Percentiles rank a stretch among this genome's conserved stretches.
These are phyloP conservation scores for Tribonema minus DNA, from an alignment of 108 stramenopile genomes.

Conservation along the genomic window DNA sequence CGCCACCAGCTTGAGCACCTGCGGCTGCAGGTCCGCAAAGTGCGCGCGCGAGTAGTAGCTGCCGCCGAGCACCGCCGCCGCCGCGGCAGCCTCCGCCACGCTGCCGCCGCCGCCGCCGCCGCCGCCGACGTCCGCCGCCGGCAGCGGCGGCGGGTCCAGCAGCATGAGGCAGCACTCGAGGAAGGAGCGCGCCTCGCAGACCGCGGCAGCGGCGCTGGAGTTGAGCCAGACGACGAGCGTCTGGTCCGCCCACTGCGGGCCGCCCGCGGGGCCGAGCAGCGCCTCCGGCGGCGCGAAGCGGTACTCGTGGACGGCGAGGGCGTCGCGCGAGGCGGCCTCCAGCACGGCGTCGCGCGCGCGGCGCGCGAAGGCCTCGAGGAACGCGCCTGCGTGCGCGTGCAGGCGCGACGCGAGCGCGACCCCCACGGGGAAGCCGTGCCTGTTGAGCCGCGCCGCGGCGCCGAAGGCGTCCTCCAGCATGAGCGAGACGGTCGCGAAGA, in stretches of 20 bases:
- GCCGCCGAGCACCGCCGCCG: not conserved
- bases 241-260: not conserved
- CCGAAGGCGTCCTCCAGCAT: slow-evolving; percentile 38
- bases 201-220: slow-evolving; percentile 11
- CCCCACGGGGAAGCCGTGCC: slow-evolving; percentile 30
- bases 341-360: not conserved
- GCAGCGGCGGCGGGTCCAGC: slow-evolving; percentile 23
- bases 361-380: slow-evolving; percentile 9
- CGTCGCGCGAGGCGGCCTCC: slow-evolving; percentile 6
- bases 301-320: slow-evolving; percentile 1
- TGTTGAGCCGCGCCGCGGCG: slow-evolving; percentile 15
- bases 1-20: not conserved
- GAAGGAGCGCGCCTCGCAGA: slow-evolving; percentile 6
- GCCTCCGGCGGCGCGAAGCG: slow-evolving; percentile 8
- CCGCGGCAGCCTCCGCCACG: not conserved
- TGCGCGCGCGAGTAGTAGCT: not conserved
- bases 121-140: not conserved
- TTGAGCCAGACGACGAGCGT: not conserved
- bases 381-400: not conserved
- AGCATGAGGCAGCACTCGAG: slow-evolving; percentile 23
- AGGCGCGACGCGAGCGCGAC: slow-evolving; percentile 26
- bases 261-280: not conserved
- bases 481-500: slow-evolving; percentile 7
- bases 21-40: not conserved
- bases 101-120: not conserved